Evolutionary conservation across 192 early-diverging fungal species (phyloP), one percentile per base, ranked within the genome.

Genomic region (Coemansia nantahalensis): DNA sequence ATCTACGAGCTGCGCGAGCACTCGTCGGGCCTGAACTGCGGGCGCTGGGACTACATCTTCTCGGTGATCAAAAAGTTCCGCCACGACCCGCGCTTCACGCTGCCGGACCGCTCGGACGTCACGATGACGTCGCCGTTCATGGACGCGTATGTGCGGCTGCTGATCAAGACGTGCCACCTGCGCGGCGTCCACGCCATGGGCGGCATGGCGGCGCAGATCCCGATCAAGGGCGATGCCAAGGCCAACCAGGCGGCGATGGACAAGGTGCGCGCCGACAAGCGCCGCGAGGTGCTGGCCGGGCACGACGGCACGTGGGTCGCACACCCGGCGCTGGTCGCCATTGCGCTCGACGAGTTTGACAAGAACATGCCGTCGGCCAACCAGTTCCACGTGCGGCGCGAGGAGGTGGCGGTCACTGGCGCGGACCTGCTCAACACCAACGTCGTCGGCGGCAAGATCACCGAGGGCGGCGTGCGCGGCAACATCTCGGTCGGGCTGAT

Each of bases 11-110:
- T 98, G 40, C 92, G 95, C 72, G 88, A 98, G 22, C 95, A 98
- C 83, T 98, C 95, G 32, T 86, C 93, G 17, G 95, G 95, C 8
- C 83, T 98, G 39, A 98, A 98, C 92, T 98, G 95, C 81, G 95
- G 95, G 40, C 86, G 95, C 41, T 98, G 95, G 95, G 95, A 98
- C 80, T 98, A 98, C 82, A 98, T 98, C 78, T 98, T 98, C 77
- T 91, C 89, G 9, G 87, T 92, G 62, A 98, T 98, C 84, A 98
- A 98, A 81, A 92, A 92, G 82, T 86, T 98, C 83, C 87, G 91
- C 41, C 82, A 89, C 72, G 79, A 93, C 71, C 82, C 88, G 56
- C 82, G 84, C 39, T 94, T 85, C 65, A 80, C 93, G 36, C 80
- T 98, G 33, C 95, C 95, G 40, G 86, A 95, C 67, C 93, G 95